Conservation (phyloP, 2,329 filamentous ascomycete species). For the Penicillium aurantiogriseum region DNA sequence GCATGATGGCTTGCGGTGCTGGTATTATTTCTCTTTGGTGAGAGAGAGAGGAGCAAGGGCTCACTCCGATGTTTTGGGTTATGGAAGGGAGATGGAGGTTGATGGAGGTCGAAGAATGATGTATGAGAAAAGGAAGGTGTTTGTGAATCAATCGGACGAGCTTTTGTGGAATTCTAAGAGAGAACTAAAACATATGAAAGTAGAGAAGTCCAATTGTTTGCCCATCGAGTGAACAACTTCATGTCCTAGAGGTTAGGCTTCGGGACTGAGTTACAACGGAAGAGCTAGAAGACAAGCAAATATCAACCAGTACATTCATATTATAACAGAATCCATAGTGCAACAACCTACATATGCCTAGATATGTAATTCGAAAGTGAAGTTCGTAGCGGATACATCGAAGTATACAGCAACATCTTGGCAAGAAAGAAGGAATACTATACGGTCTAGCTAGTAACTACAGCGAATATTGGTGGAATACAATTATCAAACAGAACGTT, state of each 20-base stretch:
- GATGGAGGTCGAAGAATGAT: not conserved
- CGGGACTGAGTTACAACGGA: too few species aligned
- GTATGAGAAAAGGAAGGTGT: not conserved
- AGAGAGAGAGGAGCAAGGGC: not conserved
- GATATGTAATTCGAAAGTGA: not conserved
- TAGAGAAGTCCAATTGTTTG: not conserved
- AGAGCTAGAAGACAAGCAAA: not conserved
- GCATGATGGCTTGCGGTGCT: not conserved
- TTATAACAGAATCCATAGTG: not conserved
- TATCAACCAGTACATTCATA: not conserved
- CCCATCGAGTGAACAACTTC: not conserved
- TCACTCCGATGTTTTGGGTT: not conserved
- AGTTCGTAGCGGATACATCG: not conserved
- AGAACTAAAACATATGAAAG: not conserved
- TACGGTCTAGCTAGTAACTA: not conserved
- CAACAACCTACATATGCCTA: not conserved
- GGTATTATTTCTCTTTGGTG: not conserved
- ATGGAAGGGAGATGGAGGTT: not conserved
- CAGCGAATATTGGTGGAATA: not conserved
- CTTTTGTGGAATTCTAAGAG: not conserved
- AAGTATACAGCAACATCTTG: not conserved
- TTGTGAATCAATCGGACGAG: not conserved
- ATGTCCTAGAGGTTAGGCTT: not conserved
- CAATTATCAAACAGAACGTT: conserved; percentile 1
- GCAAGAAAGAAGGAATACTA: not conserved